Conservation (phyloP, 164 flowering plant genomes). For the Saururus chinensis region DNA sequence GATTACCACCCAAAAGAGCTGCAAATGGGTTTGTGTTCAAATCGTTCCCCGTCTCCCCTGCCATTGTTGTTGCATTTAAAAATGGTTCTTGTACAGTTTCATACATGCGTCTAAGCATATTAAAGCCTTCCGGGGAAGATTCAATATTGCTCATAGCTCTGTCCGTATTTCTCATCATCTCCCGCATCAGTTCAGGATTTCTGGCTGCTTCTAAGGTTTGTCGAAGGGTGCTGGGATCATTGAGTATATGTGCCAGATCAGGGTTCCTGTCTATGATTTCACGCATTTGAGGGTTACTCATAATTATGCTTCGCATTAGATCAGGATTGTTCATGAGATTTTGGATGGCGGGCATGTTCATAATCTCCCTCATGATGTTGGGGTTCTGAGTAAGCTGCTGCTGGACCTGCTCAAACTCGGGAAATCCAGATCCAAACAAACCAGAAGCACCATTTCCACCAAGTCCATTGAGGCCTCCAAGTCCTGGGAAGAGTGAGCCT, state of each 20-base stretch:
- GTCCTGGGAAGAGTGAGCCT: slow-evolving; percentile 53
- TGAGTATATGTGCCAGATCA: slow-evolving; percentile 83
- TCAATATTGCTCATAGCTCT: slow-evolving; percentile 99
- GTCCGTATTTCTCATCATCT: slow-evolving; percentile 97
- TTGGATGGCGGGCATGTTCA: slow-evolving; percentile 88
- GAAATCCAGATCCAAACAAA: slow-evolving; percentile 70
- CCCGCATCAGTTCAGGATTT: slow-evolving; percentile 96
- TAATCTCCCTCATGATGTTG: slow-evolving; percentile 83
- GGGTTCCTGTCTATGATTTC: slow-evolving; percentile 89
- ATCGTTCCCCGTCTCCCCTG: slow-evolving; percentile 54
- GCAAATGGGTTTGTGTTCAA: slow-evolving; percentile 69
- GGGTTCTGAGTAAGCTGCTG: slow-evolving; percentile 84
- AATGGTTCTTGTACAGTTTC: slow-evolving; percentile 97
- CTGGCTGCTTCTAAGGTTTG: slow-evolving; percentile 91
- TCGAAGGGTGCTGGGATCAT: slow-evolving; percentile 77
- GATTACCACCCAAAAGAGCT: slow-evolving; percentile 68
- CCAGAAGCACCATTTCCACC: slow-evolving; percentile 48
- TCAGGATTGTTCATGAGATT: slow-evolving; percentile 86
- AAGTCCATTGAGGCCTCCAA: slow-evolving; percentile 30
- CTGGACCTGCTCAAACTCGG: slow-evolving; percentile 77
- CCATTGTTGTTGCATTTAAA: slow-evolving; percentile 77
- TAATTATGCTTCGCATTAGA: slow-evolving; percentile 66
- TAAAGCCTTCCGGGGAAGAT: slow-evolving; percentile 92
- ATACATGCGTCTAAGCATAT: slow-evolving; percentile 97
- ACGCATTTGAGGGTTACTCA: slow-evolving; percentile 93